These are phyloP conservation scores for Sclerotinia subarctica DNA, from an alignment of 2,329 filamentous ascomycete genomes.

Conservation along the genomic window DNA sequence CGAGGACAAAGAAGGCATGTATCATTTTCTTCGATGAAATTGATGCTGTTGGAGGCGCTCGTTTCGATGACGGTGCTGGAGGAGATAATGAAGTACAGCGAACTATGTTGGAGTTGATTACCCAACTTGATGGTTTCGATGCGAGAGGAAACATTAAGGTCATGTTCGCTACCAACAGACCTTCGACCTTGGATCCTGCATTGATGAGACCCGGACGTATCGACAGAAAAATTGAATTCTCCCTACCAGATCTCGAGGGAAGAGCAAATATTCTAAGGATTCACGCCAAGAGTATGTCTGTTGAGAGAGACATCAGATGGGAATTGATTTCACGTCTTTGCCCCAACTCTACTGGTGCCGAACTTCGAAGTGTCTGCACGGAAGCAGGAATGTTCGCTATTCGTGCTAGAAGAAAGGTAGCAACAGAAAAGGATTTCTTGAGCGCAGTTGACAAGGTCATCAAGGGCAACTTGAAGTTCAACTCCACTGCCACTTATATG, in stretches of 20 bases:
- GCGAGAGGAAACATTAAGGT: constrained; percentile 98
- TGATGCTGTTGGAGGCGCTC: constrained; percentile 90
- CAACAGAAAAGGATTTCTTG: constrained; percentile 97
- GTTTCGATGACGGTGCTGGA: constrained; percentile 94
- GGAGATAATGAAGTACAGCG: constrained; percentile 97
- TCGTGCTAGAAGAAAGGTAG: constrained; percentile 89
- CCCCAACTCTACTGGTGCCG: constrained; percentile 94
- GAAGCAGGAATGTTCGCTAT: constrained; percentile 99
- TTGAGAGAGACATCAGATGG: constrained; percentile 98
- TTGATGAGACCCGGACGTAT: constrained; percentile 97
- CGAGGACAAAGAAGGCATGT: constrained; percentile 97
- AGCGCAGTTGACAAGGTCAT: constrained; percentile 99
- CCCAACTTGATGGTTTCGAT: constrained; percentile 94
- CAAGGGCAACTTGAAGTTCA: constrained; percentile 99
- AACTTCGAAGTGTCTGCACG: constrained; percentile 92
- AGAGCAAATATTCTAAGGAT: constrained; percentile 97
- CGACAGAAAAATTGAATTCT: constrained; percentile 98
- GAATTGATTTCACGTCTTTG: constrained; percentile 96
- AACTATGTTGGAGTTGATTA: constrained; percentile 97
- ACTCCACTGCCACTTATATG: constrained; percentile 96
- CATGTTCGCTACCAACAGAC: constrained; percentile 98
- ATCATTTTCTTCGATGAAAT: constrained; percentile 99
- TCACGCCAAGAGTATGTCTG: constrained; percentile 99
- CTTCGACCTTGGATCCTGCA: constrained; percentile 92
- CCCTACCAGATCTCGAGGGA: constrained; percentile 92